Evolutionary conservation across 2,329 filamentous ascomycete species (phyloP).

Genomic region (Amesomyces nigricolor): DNA sequence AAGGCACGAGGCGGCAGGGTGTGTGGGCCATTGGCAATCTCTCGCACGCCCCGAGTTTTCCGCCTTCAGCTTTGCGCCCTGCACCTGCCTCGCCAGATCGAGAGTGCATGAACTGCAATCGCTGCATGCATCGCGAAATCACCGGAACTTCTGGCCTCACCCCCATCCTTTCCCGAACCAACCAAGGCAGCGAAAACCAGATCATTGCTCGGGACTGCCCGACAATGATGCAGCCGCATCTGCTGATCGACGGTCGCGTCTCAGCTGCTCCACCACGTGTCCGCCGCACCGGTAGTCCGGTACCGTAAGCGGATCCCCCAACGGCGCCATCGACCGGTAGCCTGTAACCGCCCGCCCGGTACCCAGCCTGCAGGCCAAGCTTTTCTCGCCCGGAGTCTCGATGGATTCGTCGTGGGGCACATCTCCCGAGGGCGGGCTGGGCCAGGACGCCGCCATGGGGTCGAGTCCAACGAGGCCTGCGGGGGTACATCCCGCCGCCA

Average conservation of each 20-base stretch:
- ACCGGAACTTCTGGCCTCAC: no score
- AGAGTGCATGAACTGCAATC: no score
- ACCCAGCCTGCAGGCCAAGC: background rate
- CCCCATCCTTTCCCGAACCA: no score
- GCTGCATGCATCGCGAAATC: no score
- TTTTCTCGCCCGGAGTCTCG: background rate
- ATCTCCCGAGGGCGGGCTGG: conserved; percentile 8
- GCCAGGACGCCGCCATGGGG: no score
- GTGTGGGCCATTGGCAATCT: no score
- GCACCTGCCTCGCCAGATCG: no score
- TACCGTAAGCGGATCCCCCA: conserved; percentile 6
- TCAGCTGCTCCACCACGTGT: conserved; percentile 9
- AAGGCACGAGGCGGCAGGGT: no score
- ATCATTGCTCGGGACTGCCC: conserved; percentile 1
- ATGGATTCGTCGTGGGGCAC: conserved; percentile 5
- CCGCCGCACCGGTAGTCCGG: background rate
- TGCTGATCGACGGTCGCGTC: conserved; percentile 14
- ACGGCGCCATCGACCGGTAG: background rate
- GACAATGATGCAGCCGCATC: conserved; percentile 14
- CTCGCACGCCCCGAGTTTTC: no score
- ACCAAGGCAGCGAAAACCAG: background rate
- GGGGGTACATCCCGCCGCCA: background rate
- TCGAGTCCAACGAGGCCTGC: no score
- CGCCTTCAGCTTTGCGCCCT: no score
- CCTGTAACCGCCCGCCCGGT: conserved; percentile 2